Evolutionary conservation across 1,284 basidiomycete species (phyloP), one percentile per base, ranked within the genome.

Genomic region (Amylostereum chailletii): DNA sequence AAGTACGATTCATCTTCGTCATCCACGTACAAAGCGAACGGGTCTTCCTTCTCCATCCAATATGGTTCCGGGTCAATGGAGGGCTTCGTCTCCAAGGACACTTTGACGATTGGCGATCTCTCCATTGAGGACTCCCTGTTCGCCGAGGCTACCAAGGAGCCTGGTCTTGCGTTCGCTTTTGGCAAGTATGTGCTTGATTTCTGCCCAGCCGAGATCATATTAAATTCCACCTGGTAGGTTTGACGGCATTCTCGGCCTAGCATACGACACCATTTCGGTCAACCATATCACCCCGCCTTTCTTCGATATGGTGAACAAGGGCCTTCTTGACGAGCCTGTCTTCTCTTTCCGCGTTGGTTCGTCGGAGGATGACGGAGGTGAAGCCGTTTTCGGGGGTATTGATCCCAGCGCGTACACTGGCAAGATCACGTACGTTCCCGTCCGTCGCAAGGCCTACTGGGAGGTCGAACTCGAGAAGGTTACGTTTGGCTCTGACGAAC

Each of bases 31-130:
- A 90, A 91, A 72, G 77, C 83, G 60, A 99, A 99, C 69, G 96
- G 94, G 29, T 77, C 91, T 51, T 74, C 78, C 9, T 99, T 99
- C 65, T 81, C 85, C 53, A 99, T 99, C 61, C 89, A 85, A 58
- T 99, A 99, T 65, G 96, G 96, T 9, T 91, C 92, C 37, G 96
- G 96, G 31, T 94, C 94, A 8, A 93, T 99, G 82, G 88, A 97
- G 67, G 96, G 96, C 56, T 93, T 89, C 61, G 90, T 99, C 53
- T 97, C 94, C 26, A 82, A 85, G 55, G 96, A 99, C 65, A 69
- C 66, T 5, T 69, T 99, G 52, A 67, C 64, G 30, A 95, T 99
- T 57, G 93, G 92, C 48, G 96, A 96, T 66, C 66, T 99, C 46
- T 66, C 65, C 32, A 79, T 99, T 67, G 76, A 75, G 60, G 61